Base-by-base conservation (phyloP, 2,329 filamentous ascomycete species). In the Cryphonectria nitschkei region DNA sequence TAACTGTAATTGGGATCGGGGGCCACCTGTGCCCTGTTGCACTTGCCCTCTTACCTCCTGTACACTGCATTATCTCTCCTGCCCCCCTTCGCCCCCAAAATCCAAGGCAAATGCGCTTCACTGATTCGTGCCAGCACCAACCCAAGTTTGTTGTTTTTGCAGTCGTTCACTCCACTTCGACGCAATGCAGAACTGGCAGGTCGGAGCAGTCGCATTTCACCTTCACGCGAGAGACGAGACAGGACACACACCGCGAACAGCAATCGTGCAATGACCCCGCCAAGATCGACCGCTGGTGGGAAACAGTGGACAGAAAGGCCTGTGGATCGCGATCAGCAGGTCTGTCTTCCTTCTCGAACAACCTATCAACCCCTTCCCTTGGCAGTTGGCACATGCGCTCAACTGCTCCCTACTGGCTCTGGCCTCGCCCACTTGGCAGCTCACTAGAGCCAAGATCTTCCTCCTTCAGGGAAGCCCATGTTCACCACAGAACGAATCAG, bases 361-460 rank as follows among this genome's bases (percentile, higher is more conserved):
- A 61, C 41, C 67, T 69, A 29, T 39, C 67, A 62, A 62, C 32
- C 67, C 67, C 63, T n/a, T 46, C 22, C n/a, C 46, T 50, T 50
- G 46, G 46, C 46, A n/a, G 22, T 19, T 50, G 46, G 46, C 22
- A 50, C 46, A 50, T 50, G 46, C 6, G 46, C 46, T 50, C 46
- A 9, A 50, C 46, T n/a, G 22, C n/a, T 50, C 54, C 56, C 52
- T 68, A 52, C 66, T 63, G 58, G 61, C 70, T 60, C n/a, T 60
- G n/a, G 3, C 39, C 60, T 54, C n/a, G 37, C 66, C 46, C 39
- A 71, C 69, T 66, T 69, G 70, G 69, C 69, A 70, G 65, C 61
- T 62, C 60, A 65, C 69, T 71, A 65, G 65, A 37, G 41, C 66
- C 46, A 50, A 71, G 66, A 71, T 71, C 62, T 54, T 50, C 66